phyloP scores from a whole-genome alignment of 148 eudicot genomes.

The Chenopodium suecicum region DNA sequence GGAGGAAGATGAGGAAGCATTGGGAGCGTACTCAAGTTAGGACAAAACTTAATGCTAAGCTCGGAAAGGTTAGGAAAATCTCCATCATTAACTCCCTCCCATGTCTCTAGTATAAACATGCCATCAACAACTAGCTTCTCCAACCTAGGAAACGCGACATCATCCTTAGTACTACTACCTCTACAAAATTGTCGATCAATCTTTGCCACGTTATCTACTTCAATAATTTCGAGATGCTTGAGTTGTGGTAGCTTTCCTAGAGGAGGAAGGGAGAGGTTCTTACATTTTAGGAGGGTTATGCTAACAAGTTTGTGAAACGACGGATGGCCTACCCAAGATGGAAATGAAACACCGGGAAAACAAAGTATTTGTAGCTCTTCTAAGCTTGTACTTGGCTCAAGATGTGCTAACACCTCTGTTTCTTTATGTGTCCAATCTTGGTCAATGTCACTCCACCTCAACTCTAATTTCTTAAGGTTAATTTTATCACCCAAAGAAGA shows the following conservation, averaged over 20 bases:
- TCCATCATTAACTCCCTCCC: neutral
- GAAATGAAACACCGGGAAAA: neutral
- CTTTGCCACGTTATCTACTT: neutral
- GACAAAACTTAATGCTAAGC: constrained; percentile 5
- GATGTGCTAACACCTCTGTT: neutral
- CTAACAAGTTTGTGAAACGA: neutral
- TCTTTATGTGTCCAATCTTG: neutral
- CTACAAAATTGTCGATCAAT: neutral
- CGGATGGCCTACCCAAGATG: neutral
- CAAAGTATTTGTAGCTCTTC: neutral
- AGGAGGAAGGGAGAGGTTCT: neutral
- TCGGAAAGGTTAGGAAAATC: constrained; percentile 1
- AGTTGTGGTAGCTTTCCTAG: constrained; percentile 3
- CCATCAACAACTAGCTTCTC: constrained; percentile 9
- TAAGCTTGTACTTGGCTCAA: neutral
- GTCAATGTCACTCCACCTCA: constrained; percentile 9
- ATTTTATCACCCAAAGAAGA: constrained; percentile 2
- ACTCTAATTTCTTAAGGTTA: neutral
- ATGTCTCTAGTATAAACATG: neutral
- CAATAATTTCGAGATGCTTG: neutral
- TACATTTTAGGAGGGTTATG: constrained; percentile 11
- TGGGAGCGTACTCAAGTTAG: neutral
- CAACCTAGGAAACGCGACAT: neutral
- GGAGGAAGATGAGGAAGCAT: neutral
- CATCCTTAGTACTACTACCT: neutral